Evolutionary conservation across 2,329 filamentous ascomycete species (phyloP).

Genomic region (Stemphylium beticola): DNA sequence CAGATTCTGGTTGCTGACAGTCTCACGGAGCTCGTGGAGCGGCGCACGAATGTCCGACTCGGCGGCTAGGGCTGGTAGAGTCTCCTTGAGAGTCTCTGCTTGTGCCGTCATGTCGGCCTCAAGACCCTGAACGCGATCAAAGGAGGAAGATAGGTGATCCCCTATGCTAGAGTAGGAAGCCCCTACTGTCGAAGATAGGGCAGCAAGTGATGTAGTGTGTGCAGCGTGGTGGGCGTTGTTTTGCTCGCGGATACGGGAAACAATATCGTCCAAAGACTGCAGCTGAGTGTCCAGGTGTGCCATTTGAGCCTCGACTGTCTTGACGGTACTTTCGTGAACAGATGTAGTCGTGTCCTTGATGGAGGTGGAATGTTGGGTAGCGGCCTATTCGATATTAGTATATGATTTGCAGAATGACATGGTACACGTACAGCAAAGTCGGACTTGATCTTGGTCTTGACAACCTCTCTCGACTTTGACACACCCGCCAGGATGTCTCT

Average conservation of each 20-base stretch:
- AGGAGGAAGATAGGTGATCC: slow-evolving; percentile 71
- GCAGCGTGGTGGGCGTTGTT: slow-evolving; percentile 78
- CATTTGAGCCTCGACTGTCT: slow-evolving; percentile 89
- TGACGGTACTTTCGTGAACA: slow-evolving; percentile 88
- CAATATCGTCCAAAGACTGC: slow-evolving; percentile 87
- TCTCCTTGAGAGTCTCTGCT: slow-evolving; percentile 63
- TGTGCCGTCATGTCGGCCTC: slow-evolving; percentile 70
- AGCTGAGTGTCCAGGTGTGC: slow-evolving; percentile 87
- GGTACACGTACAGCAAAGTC: slow-evolving; percentile 75
- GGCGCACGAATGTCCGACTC: slow-evolving; percentile 68
- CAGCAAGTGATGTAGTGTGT: slow-evolving; percentile 70
- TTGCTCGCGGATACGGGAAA: slow-evolving; percentile 78
- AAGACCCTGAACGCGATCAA: slow-evolving; percentile 71
- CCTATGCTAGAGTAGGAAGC: slow-evolving; percentile 75
- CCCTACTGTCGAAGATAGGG: slow-evolving; percentile 71
- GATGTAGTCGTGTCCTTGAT: slow-evolving; percentile 84
- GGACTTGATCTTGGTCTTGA: slow-evolving; percentile 83
- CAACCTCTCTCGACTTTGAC: slow-evolving; percentile 72
- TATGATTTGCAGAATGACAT: not conserved
- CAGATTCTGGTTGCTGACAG: slow-evolving; percentile 69
- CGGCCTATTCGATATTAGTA: slow-evolving; percentile 57
- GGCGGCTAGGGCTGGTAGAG: slow-evolving; percentile 65
- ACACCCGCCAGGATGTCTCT: slow-evolving; percentile 73
- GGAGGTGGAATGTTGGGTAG: slow-evolving; percentile 79
- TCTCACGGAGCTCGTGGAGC: slow-evolving; percentile 71